Evolutionary conservation across 1,284 basidiomycete genomes (phyloP), one percentile per base, ranked within the genome.

Genomic region (Rhodofomes roseus): DNA sequence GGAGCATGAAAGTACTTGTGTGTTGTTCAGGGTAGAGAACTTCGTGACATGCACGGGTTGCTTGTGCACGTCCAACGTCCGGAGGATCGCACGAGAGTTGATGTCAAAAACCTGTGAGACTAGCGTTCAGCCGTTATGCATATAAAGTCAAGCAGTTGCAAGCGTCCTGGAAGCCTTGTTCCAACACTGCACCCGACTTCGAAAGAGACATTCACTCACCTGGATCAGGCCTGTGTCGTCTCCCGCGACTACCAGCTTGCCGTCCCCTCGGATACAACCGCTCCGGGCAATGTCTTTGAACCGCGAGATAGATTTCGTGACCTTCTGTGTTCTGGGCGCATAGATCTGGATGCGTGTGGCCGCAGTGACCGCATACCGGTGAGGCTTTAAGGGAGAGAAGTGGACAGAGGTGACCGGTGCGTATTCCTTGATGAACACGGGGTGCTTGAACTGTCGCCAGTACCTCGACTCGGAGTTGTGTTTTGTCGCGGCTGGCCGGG

Each of bases 231-330:
- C 97, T 62, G 89, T 91, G 73, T 99, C 96, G 69, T 98, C 95
- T 58, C 95, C 96, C 0, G 96, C 96, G 0, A 98, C 91, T 29
- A 98, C 85, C 40, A 99, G 83, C 72, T 96, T 97, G 27, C 96
- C 97, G 74, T 99, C 97, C 55, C 83, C 84, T 57, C 97, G 84
- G 61, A 98, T 95, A 68, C 85, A 83, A 14, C 89, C 95, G 66
- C 91, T 90, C 60, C 95, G 81, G 1, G 96, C 96, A 34, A 96
- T 90, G 70, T 98, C 96, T 74, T 97, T 97, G 79, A 99, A 99
- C 36, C 97, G 81, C 29, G 95, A 92, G 62, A 99, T 95, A 0
- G 94, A 97, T 79, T 99, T 99, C 18, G 90, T 92, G 43, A 98
- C 88, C 73, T 96, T 95, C 73, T 96, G 93, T 8, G 96, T 98